These are phyloP conservation scores for Geotrichum cucujoidarum DNA, from an alignment of 1,139 yeast species.

Conservation along the genomic window DNA sequence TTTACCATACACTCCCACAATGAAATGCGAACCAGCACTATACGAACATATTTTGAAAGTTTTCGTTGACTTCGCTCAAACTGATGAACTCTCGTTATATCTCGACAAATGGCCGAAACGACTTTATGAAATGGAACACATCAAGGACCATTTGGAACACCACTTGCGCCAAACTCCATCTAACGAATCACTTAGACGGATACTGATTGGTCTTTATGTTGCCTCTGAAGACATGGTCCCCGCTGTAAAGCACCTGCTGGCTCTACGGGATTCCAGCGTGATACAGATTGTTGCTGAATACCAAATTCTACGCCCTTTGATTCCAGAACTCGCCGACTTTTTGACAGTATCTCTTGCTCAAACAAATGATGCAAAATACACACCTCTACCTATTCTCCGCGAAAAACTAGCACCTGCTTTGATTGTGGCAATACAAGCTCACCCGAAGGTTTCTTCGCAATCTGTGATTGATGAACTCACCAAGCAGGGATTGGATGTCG, in stretches of 20 bases:
- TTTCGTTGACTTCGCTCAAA: constrained; percentile 42
- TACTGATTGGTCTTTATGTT: constrained; percentile 56
- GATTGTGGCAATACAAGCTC: constrained; percentile 52
- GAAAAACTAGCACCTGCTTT: constrained; percentile 46
- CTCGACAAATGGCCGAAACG: constrained; percentile 56
- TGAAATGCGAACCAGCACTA: constrained; percentile 40
- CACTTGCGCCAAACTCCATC: constrained; percentile 31
- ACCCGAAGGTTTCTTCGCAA: constrained; percentile 58
- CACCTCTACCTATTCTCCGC: constrained; percentile 45
- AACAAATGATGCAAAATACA: constrained; percentile 36
- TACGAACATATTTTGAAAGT: constrained; percentile 52
- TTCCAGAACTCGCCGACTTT: constrained; percentile 48
- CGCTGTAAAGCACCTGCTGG: constrained; percentile 60
- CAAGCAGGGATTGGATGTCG: constrained; percentile 38
- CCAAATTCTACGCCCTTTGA: constrained; percentile 54
- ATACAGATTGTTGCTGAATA: constrained; percentile 54
- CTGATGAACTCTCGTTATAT: constrained; percentile 36
- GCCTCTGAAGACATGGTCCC: constrained; percentile 52
- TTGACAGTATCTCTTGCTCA: constrained; percentile 43
- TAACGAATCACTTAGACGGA: constrained; percentile 39
- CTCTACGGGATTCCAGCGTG: constrained; percentile 49
- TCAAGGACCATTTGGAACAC: constrained; percentile 49
- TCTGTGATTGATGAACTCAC: constrained; percentile 47
- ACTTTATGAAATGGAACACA: constrained; percentile 46
- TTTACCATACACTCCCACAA: constrained; percentile 45